Evolutionary conservation across 2,329 filamentous ascomycete species (phyloP).

Genomic region (Pseudogymnoascus sp.): DNA sequence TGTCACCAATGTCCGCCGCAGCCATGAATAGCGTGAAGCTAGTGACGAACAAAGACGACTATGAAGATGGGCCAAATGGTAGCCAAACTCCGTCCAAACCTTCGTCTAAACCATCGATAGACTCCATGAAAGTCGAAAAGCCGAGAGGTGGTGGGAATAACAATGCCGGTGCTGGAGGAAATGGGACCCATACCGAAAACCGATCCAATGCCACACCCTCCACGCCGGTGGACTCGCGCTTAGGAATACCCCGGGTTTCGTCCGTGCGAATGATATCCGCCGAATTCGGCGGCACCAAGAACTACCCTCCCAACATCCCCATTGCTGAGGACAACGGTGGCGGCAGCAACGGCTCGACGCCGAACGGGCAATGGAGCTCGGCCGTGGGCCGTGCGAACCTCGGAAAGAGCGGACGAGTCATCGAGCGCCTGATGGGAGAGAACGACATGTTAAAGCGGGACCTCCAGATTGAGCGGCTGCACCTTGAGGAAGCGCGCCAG

Average conservation of each 20-base stretch:
- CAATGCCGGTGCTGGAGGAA: not conserved
- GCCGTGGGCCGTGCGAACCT: slow-evolving; percentile 63
- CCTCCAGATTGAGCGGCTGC: slow-evolving; percentile 56
- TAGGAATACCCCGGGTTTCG: slow-evolving; percentile 8
- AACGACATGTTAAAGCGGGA: slow-evolving; percentile 73
- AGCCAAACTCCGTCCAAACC: not conserved
- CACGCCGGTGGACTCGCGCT: not conserved
- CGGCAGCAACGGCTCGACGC: slow-evolving; percentile 7
- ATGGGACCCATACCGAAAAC: not conserved
- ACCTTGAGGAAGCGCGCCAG: slow-evolving; percentile 64
- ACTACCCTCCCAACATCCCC: slow-evolving; percentile 18
- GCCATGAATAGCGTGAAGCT: slow-evolving; percentile 23
- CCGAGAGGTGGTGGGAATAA: not conserved
- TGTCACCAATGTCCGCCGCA: slow-evolving; percentile 23
- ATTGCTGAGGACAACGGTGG: slow-evolving; percentile 14
- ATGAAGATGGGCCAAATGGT: not conserved
- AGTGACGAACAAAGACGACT: slow-evolving; percentile 5
- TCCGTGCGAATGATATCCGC: slow-evolving; percentile 24
- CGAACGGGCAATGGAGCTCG: slow-evolving; percentile 47
- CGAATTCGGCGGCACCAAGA: slow-evolving; percentile 24
- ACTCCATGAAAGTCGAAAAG: not conserved
- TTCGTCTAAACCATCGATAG: not conserved
- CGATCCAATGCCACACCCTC: not conserved
- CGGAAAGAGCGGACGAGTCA: slow-evolving; percentile 70
- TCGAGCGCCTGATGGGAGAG: slow-evolving; percentile 74